These are phyloP conservation scores for Apophysomyces ossiformis DNA, from an alignment of 371 early-diverging fungal genomes.

Conservation along the genomic window DNA sequence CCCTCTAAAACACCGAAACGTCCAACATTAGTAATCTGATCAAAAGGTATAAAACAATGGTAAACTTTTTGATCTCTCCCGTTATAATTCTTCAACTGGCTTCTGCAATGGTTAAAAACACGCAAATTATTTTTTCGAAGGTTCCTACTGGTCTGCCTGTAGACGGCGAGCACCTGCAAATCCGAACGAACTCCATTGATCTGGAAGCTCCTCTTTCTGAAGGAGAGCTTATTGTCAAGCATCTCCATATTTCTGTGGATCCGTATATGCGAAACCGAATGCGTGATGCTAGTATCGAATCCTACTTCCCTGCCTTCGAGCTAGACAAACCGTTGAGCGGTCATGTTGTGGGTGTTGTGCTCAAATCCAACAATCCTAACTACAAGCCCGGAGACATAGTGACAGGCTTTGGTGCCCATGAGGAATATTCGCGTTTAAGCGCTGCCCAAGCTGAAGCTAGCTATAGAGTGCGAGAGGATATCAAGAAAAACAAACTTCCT, in stretches of 20 bases:
- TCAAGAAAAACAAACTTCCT: constrained; percentile 42
- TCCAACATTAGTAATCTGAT: too few species aligned
- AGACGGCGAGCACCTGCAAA: constrained; percentile 52
- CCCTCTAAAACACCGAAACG: too few species aligned
- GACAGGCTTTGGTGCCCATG: constrained; percentile 46
- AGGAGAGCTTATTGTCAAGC: constrained; percentile 58
- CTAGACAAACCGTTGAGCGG: constrained; percentile 60
- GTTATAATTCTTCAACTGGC: too few species aligned
- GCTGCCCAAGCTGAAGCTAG: constrained; percentile 25
- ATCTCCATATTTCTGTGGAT: constrained; percentile 39
- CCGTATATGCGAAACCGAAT: constrained; percentile 69
- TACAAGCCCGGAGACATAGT: constrained; percentile 65
- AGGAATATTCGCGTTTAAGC: constrained; percentile 42
- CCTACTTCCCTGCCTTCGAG: constrained; percentile 56
- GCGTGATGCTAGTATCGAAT: constrained; percentile 46
- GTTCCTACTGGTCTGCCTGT: constrained; percentile 47
- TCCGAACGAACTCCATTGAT: constrained; percentile 44
- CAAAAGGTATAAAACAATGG: neutral
- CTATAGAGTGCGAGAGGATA: constrained; percentile 37
- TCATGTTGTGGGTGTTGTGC: constrained; percentile 59
- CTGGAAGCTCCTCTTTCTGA: constrained; percentile 50
- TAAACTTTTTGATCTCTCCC: too few species aligned
- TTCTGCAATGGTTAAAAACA: constrained; percentile 20
- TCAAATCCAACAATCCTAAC: constrained; percentile 54
- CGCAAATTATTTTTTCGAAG: constrained; percentile 42